These are phyloP conservation scores for Eustoma russellianum DNA, from an alignment of 257 asterid genomes.

Conservation along the genomic window DNA sequence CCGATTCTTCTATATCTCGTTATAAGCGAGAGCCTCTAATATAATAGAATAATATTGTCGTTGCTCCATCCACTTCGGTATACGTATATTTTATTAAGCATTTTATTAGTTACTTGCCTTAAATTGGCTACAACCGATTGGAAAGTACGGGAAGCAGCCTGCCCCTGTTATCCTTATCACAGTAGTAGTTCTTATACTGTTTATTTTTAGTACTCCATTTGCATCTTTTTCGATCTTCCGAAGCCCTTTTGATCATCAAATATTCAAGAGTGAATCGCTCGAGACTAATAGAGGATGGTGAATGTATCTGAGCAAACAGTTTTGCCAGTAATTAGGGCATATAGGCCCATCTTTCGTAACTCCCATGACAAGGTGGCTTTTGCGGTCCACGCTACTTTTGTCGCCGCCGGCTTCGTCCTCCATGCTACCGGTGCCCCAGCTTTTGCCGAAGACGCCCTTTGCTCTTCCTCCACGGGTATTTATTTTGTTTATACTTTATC, in stretches of 20 bases:
- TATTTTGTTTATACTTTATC: background rate
- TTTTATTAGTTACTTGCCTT: no score
- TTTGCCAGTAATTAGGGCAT: slow-evolving; percentile 59
- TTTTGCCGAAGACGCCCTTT: slow-evolving; percentile 36
- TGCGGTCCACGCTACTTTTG: slow-evolving; percentile 54
- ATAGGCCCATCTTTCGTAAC: slow-evolving; percentile 55
- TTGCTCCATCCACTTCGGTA: no score
- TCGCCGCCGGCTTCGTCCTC: slow-evolving; percentile 54
- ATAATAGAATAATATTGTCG: no score
- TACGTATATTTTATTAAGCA: no score
- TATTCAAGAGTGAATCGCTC: background rate
- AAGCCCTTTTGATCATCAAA: no score
- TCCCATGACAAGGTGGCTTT: slow-evolving; percentile 53
- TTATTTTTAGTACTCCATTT: no score
- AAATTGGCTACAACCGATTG: no score
- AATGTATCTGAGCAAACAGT: slow-evolving; percentile 43
- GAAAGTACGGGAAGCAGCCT: background rate
- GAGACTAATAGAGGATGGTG: background rate
- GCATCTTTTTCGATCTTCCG: no score
- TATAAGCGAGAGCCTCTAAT: no score
- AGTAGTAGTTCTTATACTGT: no score
- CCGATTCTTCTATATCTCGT: no score
- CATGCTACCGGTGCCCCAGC: slow-evolving; percentile 60
- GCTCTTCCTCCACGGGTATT: slow-evolving; percentile 45
- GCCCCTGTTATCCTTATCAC: background rate